phyloP scores from a whole-genome alignment of 2,329 filamentous ascomycete genomes.

The Colletotrichum camelliae region DNA sequence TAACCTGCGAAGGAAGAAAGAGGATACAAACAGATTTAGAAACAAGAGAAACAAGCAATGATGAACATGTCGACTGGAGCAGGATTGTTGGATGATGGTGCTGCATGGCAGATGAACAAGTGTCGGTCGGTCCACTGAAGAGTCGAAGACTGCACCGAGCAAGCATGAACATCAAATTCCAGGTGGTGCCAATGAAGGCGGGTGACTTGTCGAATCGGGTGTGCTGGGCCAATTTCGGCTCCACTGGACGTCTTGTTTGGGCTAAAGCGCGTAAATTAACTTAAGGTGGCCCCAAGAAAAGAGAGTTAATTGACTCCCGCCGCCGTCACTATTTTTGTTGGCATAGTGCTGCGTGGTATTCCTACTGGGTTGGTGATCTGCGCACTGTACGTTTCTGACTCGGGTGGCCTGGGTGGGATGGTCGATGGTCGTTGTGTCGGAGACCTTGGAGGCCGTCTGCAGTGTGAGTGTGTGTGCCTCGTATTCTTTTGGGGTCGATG shows the following conservation, averaged over 20 bases:
- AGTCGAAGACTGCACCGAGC: too few species aligned
- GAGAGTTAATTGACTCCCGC: slow-evolving; percentile 16
- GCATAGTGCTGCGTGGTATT: not conserved
- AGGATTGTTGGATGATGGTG: not conserved
- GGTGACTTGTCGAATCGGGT: not conserved
- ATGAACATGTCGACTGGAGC: not conserved
- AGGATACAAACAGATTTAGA: not conserved
- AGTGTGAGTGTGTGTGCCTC: not conserved
- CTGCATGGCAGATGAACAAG: not conserved
- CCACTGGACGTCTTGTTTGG: not conserved
- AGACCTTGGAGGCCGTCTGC: not conserved
- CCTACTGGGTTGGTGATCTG: not conserved
- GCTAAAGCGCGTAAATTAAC: not conserved
- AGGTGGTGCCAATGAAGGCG: not conserved
- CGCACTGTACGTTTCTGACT: not conserved
- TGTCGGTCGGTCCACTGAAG: not conserved
- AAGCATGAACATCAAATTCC: not conserved
- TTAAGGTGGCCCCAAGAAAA: slow-evolving; percentile 1
- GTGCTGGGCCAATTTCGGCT: not conserved
- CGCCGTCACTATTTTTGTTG: slow-evolving; percentile 9
- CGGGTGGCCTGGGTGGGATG: not conserved
- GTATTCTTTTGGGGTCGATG: not conserved
- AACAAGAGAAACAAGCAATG: not conserved
- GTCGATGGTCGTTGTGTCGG: not conserved
- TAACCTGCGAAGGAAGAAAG: not conserved